Base-by-base conservation (phyloP, 768 basidiomycete genomes). In the Crepidotus variabilis region DNA sequence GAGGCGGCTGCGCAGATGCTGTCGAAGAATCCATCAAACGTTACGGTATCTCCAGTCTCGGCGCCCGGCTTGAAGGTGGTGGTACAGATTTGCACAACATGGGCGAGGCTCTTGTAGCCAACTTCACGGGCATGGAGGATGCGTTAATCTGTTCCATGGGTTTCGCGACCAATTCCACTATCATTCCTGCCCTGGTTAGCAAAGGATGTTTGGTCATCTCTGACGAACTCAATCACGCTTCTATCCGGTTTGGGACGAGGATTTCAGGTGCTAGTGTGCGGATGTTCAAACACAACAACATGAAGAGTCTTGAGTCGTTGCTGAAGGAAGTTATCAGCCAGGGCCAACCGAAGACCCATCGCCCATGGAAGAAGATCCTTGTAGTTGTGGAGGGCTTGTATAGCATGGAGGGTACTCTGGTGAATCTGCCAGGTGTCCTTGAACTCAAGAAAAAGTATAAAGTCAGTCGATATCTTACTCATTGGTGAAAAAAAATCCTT, bases 291-390 rank as follows among this genome's bases (percentile, higher is more conserved):
- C 97, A 99, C 69, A 98, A 99, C 67, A 85, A 98, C 70, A 91
- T 98, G 88, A 70, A 77, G 39, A 84, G 78, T 50, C 74, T 99
- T 54, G 96, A 98, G 71, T 69, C 74, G 6, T 66, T 98, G 11
- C 74, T 99, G 66, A 79, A 86, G 45, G 97, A 99, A 71, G 87
- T 85, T 22, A 95, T 99, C 73, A 92, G 90, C 64, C 97, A 99
- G 71, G 97, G 97, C 14, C 96, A 98, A 69, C 94, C 96, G 3
- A 89, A 94, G 75, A 97, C 94, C 0, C 97, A 98, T 65, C 75
- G 97, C n/a, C 96, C 96, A 11, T 98, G 97, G 97, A 97, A 96
- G 78, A 98, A 96, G 78, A 98, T 99, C 58, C 71, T 99, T 36
- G 61, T 99, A 46, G 84, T 97, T 54, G 93, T 98, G 11, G 97